Conservation (phyloP, 2,329 filamentous ascomycete genomes). For the Plenodomus lindquistii region DNA sequence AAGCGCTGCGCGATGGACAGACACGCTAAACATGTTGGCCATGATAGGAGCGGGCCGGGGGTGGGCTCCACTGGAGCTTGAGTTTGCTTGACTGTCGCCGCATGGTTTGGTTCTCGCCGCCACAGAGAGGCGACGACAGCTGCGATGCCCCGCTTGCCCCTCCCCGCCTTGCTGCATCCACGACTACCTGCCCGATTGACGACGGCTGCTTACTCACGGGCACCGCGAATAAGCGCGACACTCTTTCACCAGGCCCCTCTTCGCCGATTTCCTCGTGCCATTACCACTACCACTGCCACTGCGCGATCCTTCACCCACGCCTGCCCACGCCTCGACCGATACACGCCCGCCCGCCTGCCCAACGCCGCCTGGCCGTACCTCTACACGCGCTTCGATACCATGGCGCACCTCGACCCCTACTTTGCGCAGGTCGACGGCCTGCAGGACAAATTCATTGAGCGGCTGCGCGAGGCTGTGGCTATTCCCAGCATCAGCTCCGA, state of each 20-base stretch:
- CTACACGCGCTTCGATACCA: slow-evolving; percentile 55
- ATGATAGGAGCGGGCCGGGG: too few species aligned
- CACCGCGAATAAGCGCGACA: slow-evolving; percentile 38
- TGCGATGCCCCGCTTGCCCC: slow-evolving; percentile 27
- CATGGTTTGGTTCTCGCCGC: slow-evolving; percentile 2
- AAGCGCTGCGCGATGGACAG: too few species aligned
- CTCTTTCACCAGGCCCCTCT: slow-evolving; percentile 9
- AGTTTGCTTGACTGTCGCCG: slow-evolving; percentile 4
- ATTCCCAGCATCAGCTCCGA: slow-evolving; percentile 96
- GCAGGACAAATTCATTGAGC: slow-evolving; percentile 81
- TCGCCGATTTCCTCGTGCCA: slow-evolving; percentile 11
- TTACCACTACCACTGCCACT: slow-evolving; percentile 4
- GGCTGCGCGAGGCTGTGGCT: slow-evolving; percentile 87
- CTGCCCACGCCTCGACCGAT: slow-evolving; percentile 14
- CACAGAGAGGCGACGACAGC: not conserved
- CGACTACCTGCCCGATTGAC: slow-evolving; percentile 38
- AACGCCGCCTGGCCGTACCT: slow-evolving; percentile 52
- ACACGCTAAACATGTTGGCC: too few species aligned
- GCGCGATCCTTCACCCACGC: slow-evolving; percentile 9
- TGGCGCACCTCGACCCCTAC: slow-evolving; percentile 92
- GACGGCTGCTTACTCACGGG: slow-evolving; percentile 10
- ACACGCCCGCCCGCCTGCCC: slow-evolving; percentile 22
- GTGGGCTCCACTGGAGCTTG: slow-evolving; percentile 5
- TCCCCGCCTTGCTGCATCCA: slow-evolving; percentile 23
- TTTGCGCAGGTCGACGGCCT: slow-evolving; percentile 89